Evolutionary conservation across 2,329 filamentous ascomycete species (phyloP).

Genomic region (Cytospora schulzeri): DNA sequence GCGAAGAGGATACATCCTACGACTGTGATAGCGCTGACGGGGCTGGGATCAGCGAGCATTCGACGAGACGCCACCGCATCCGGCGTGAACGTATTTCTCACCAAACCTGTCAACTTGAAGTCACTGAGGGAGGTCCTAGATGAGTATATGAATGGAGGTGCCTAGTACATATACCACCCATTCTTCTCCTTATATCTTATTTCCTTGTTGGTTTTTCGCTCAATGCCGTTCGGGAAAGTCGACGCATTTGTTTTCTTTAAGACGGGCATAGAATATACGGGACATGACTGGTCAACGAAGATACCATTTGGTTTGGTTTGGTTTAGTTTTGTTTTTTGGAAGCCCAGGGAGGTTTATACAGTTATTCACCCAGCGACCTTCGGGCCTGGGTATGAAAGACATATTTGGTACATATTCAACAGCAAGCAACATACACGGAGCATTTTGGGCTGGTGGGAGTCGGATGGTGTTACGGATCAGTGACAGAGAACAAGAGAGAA

Average conservation of each 20-base stretch:
- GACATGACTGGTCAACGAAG: not conserved
- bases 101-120: conserved; percentile 48
- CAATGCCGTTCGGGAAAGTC: not conserved
- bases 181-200: not conserved
- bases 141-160: not conserved
- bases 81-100: conserved; percentile 50
- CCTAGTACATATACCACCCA: not conserved
- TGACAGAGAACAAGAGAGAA: not conserved
- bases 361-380: not conserved
- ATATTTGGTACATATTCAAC: not conserved
- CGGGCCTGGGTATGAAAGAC: not conserved
- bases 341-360: not conserved
- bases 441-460: not conserved
- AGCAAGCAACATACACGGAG: not conserved
- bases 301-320: not conserved
- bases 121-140: conserved; percentile 31
- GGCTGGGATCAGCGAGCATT: conserved; percentile 46
- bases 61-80: conserved; percentile 48
- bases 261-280: not conserved
- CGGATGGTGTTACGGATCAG: not conserved
- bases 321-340: not conserved
- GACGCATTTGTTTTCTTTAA: not conserved
- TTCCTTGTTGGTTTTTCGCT: not conserved
- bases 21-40: conserved; percentile 50
- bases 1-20: conserved; percentile 35